phyloP scores from a whole-genome alignment of 331 rosid genomes.

The Dryas integrifolia region DNA sequence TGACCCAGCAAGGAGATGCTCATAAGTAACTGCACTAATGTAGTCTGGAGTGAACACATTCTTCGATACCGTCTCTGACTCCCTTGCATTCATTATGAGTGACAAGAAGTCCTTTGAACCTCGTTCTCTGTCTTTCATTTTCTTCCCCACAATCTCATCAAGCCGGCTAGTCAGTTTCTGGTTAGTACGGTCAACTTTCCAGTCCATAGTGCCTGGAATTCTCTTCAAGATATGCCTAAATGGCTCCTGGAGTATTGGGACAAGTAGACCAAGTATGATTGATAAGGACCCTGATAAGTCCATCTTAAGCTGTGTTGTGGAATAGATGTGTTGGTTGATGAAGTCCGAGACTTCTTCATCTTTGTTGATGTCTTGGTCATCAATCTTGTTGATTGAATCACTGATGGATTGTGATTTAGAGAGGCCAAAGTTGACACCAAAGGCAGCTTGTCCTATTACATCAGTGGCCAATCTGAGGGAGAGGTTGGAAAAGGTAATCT shows the following conservation, averaged over 20 bases:
- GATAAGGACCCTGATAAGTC: slow-evolving; percentile 90
- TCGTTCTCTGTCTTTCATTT: slow-evolving; percentile 45
- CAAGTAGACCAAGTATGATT: slow-evolving; percentile 75
- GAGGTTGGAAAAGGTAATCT: slow-evolving; percentile 58
- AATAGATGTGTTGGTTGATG: slow-evolving; percentile 76
- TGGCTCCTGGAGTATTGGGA: slow-evolving; percentile 81
- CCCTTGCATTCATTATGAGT: slow-evolving; percentile 67
- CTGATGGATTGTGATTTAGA: slow-evolving; percentile 45
- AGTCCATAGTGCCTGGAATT: slow-evolving; percentile 84
- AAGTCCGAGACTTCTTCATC: slow-evolving; percentile 64
- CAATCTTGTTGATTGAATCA: slow-evolving; percentile 31
- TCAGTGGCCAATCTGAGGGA: slow-evolving; percentile 81
- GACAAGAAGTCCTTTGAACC: slow-evolving; percentile 82
- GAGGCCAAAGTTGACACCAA: slow-evolving; percentile 86
- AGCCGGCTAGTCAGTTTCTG: slow-evolving; percentile 57
- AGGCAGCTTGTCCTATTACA: slow-evolving; percentile 86
- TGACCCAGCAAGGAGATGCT: slow-evolving; percentile 90
- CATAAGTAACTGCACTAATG: slow-evolving; percentile 78
- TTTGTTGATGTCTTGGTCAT: slow-evolving; percentile 1
- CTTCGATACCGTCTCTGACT: slow-evolving; percentile 47
- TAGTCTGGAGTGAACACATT: slow-evolving; percentile 65
- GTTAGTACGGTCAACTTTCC: slow-evolving; percentile 73
- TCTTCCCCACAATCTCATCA: slow-evolving; percentile 59
- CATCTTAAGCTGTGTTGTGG: slow-evolving; percentile 88
- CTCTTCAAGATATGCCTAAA: slow-evolving; percentile 77